Percentiles rank a stretch among this genome's conserved stretches.
Evolutionary conservation across 441 rosid genomes (phyloP).

Genomic region (Macaranga tanarius): DNA sequence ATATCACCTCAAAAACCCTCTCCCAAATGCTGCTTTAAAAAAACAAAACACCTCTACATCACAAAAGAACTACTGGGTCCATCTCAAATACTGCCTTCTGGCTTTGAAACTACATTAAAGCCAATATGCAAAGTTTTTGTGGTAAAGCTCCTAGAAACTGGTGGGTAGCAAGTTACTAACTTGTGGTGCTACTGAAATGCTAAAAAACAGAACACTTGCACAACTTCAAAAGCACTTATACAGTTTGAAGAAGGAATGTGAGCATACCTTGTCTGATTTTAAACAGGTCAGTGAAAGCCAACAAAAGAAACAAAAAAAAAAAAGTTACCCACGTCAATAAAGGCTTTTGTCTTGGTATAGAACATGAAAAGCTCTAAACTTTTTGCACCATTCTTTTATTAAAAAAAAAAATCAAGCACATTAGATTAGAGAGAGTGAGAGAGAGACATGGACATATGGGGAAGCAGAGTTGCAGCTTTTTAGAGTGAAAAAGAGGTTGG

Average conservation of each 20-base stretch:
- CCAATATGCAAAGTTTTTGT: neutral
- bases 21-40: neutral
- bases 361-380: conserved; percentile 28
- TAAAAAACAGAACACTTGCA: conserved; percentile 24
- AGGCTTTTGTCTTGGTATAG: conserved; percentile 39
- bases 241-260: conserved; percentile 28
- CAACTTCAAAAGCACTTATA: conserved; percentile 18
- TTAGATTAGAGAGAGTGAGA: neutral
- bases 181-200: conserved; percentile 22
- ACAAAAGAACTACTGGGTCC: conserved; percentile 15
- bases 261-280: conserved; percentile 36
- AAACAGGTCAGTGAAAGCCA: conserved; percentile 38
- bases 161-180: neutral
- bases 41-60: conserved; percentile 1
- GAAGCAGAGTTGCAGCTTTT: conserved; percentile 24
- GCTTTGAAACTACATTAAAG: conserved; percentile 22
- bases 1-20: conserved; percentile 27
- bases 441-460: neutral
- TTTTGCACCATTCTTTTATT: neutral
- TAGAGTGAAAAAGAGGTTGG: conserved; percentile 22
- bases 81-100: neutral
- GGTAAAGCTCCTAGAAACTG: neutral
- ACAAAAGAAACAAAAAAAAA: conserved; percentile 33
- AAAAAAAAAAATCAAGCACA: neutral
- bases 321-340: conserved; percentile 30